Percentiles rank a stretch among this genome's conserved stretches.
Evolutionary conservation across 2,329 filamentous ascomycete genomes (phyloP).

Genomic region (Fusarium subtropicale): DNA sequence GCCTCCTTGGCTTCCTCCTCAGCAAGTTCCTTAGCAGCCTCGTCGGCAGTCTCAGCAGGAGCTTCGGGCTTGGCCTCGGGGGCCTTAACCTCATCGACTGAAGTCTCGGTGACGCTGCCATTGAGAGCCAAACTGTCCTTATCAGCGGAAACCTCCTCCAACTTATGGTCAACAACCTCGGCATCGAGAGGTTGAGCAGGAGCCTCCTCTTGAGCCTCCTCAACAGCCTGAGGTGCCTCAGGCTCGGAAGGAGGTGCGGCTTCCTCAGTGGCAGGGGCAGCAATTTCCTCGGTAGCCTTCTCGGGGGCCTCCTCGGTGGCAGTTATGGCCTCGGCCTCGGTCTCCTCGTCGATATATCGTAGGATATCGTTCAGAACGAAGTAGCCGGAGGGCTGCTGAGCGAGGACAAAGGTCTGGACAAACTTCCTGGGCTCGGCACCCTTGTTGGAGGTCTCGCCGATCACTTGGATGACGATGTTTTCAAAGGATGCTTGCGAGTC

Average conservation of each 20-base stretch:
- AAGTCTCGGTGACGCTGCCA: conserved; percentile 50
- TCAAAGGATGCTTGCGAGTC: conserved; percentile 93
- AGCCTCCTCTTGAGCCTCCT: conserved; percentile 48
- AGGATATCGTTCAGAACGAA: conserved; percentile 99
- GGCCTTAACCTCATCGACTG: conserved; percentile 54
- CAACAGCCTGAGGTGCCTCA: conserved; percentile 45
- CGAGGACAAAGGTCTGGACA: conserved; percentile 96
- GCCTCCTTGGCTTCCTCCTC: conserved; percentile 67
- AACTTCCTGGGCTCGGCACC: conserved; percentile 93
- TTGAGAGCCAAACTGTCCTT: conserved; percentile 53
- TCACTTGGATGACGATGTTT: conserved; percentile 97
- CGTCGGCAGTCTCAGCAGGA: conserved; percentile 58
- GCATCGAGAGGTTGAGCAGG: conserved; percentile 55
- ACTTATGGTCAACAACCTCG: conserved; percentile 76
- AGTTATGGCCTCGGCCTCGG: conserved; percentile 72
- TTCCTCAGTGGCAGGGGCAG: conserved; percentile 47
- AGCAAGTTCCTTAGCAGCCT: conserved; percentile 64
- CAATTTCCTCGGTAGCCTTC: conserved; percentile 52
- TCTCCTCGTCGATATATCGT: conserved; percentile 88
- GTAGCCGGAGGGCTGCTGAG: conserved; percentile 95
- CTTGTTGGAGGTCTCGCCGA: conserved; percentile 97
- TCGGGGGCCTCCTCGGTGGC: conserved; percentile 52
- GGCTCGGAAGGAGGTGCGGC: conserved; percentile 51
- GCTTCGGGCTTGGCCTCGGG: conserved; percentile 54
- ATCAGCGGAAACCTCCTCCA: conserved; percentile 69